phyloP scores from a whole-genome alignment of 495 filamentous ascomycete genomes.

The Xylaria intraflava region DNA sequence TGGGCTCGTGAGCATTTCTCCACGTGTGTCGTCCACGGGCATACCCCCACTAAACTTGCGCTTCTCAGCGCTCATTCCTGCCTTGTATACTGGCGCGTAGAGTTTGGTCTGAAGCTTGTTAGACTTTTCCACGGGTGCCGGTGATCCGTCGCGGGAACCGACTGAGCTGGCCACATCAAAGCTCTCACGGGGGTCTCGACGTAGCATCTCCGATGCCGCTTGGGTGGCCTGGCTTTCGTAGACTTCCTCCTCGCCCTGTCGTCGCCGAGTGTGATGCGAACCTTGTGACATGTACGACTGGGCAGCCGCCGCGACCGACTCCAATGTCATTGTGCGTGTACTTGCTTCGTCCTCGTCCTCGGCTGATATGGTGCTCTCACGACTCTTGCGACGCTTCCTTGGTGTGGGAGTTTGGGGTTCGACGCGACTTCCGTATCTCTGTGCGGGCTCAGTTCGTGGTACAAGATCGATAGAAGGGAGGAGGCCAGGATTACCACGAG shows the following conservation, averaged over 20 bases:
- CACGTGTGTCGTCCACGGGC: constrained; percentile 26
- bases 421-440: constrained; percentile 24
- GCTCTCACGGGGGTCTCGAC: constrained; percentile 45
- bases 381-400: constrained; percentile 50
- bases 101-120: constrained; percentile 58
- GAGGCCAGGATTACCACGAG: constrained; percentile 40
- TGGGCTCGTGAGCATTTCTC: constrained; percentile 32
- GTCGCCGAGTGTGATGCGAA: constrained; percentile 25
- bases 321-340: constrained; percentile 43
- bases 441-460: constrained; percentile 48
- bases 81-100: constrained; percentile 61
- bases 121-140: constrained; percentile 34
- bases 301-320: constrained; percentile 47
- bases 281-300: constrained; percentile 35
- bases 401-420: constrained; percentile 24
- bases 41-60: constrained; percentile 49
- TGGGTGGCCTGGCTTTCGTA: constrained; percentile 48
- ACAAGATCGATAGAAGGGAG: constrained; percentile 51
- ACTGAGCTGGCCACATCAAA: constrained; percentile 42
- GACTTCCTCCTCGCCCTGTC: constrained; percentile 32
- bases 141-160: constrained; percentile 37
- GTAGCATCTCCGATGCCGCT: constrained; percentile 50
- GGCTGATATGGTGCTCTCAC: constrained; percentile 85
- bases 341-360: constrained; percentile 61
- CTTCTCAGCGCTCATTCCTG: constrained; percentile 44